Conservation (phyloP, 2,329 filamentous ascomycete genomes). For the Didymella keratinophila region DNA sequence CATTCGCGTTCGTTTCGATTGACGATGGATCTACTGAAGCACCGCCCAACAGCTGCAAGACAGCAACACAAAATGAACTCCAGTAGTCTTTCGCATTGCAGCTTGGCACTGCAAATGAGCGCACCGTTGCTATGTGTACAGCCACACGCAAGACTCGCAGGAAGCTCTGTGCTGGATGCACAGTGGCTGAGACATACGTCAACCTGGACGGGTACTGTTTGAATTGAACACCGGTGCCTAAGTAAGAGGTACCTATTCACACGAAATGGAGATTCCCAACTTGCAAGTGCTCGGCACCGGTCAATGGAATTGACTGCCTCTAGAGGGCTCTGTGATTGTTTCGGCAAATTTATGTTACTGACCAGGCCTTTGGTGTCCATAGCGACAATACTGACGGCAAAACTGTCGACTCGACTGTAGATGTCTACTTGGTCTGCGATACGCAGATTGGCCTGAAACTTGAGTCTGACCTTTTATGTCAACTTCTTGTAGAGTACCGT, state of each 20-base stretch:
- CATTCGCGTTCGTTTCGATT: background rate
- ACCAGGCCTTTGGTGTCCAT: background rate
- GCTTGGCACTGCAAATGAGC: background rate
- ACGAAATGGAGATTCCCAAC: background rate
- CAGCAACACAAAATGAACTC: background rate
- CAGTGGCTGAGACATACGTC: conserved; percentile 3
- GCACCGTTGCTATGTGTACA: background rate
- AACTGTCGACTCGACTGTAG: background rate
- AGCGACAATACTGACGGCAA: background rate
- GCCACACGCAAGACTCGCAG: background rate
- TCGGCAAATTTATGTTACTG: too few species aligned
- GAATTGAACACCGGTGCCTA: background rate
- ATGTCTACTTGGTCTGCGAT: background rate
- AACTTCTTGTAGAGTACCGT: background rate
- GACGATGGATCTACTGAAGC: background rate
- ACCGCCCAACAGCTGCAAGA: background rate
- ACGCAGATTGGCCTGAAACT: background rate
- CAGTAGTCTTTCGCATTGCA: background rate
- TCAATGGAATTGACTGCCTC: background rate
- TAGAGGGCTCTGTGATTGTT: background rate
- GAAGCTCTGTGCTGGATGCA: conserved; percentile 1
- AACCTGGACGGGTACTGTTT: background rate
- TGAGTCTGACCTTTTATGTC: background rate
- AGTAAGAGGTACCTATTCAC: background rate
- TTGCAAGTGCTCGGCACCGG: background rate